Evolutionary conservation across 768 basidiomycete genomes (phyloP).

Genomic region (Phaeolepiota aurea): DNA sequence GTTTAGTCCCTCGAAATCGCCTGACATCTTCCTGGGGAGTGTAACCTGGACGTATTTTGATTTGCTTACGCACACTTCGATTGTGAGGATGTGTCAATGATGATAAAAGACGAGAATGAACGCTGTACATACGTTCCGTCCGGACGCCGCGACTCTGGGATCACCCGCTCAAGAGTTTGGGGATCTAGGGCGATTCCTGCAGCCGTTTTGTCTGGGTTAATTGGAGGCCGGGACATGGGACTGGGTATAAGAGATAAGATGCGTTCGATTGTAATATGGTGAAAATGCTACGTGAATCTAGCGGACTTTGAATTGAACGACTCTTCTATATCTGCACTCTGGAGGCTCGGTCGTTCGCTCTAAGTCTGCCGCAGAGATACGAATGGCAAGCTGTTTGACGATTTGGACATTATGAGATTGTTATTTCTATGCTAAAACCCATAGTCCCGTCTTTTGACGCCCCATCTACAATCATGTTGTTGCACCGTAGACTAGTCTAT

Average conservation of each 20-base stretch:
- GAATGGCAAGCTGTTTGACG: no score
- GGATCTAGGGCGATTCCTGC: constrained; percentile 85
- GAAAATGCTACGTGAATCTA: no score
- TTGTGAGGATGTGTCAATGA: background rate
- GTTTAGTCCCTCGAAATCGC: constrained; percentile 75
- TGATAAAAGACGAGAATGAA: no score
- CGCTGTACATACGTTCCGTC: constrained; percentile 72
- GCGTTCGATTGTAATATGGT: background rate
- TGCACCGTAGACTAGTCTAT: no score
- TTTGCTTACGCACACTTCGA: constrained; percentile 65
- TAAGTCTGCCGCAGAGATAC: no score
- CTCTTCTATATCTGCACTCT: no score
- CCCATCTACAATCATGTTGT: no score
- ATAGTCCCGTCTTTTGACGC: no score
- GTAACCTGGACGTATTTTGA: constrained; percentile 87
- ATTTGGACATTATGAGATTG: no score
- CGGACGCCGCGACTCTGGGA: constrained; percentile 72
- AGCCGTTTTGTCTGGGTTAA: constrained; percentile 60
- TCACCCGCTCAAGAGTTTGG: constrained; percentile 77
- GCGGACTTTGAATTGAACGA: no score
- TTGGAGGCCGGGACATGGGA: constrained; percentile 67
- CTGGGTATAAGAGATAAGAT: constrained; percentile 3
- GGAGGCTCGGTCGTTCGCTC: no score
- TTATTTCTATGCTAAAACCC: no score
- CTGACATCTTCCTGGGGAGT: constrained; percentile 91